phyloP scores from a whole-genome alignment of 73 alveolate genomes.

The Paraurostyla sp. region DNA sequence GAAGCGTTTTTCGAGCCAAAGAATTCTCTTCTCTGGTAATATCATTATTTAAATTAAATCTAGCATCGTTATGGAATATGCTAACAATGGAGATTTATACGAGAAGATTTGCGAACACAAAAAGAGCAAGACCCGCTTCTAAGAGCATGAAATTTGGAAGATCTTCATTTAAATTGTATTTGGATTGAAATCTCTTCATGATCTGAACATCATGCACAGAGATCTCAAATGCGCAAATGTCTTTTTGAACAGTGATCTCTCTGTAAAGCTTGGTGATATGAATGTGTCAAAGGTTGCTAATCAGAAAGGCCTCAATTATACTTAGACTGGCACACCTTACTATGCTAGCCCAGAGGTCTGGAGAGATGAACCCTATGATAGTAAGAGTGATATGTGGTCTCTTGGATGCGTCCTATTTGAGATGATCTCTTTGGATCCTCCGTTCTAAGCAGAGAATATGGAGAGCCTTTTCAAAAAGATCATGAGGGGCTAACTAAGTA shows the following conservation, averaged over 20 bases:
- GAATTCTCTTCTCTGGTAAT: slow-evolving; percentile 69
- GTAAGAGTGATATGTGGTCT: slow-evolving; percentile 48
- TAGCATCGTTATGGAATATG: slow-evolving; percentile 82
- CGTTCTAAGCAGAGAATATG: slow-evolving; percentile 33
- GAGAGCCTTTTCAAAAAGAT: neutral
- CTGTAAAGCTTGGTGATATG: slow-evolving; percentile 84
- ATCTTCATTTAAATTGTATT: slow-evolving; percentile 10
- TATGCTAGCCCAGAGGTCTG: slow-evolving; percentile 79
- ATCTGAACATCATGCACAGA: slow-evolving; percentile 81
- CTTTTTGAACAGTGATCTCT: slow-evolving; percentile 76
- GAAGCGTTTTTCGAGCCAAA: slow-evolving; percentile 83
- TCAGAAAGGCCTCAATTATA: neutral
- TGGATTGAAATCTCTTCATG: slow-evolving; percentile 64
- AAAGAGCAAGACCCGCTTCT: slow-evolving; percentile 29
- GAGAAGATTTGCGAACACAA: slow-evolving; percentile 73
- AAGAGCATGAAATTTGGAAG: slow-evolving; percentile 44
- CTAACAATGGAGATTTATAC: slow-evolving; percentile 79
- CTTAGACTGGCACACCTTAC: slow-evolving; percentile 75
- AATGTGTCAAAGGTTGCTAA: slow-evolving; percentile 70
- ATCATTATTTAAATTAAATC: neutral
- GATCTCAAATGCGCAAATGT: slow-evolving; percentile 84
- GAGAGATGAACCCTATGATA: slow-evolving; percentile 39
- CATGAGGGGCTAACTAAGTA: neutral
- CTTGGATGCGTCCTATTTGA: slow-evolving; percentile 42
- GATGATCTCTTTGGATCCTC: slow-evolving; percentile 18